These are phyloP conservation scores for Aspergillus luchuensis DNA, from an alignment of 2,329 filamentous ascomycete species.

Conservation along the genomic window DNA sequence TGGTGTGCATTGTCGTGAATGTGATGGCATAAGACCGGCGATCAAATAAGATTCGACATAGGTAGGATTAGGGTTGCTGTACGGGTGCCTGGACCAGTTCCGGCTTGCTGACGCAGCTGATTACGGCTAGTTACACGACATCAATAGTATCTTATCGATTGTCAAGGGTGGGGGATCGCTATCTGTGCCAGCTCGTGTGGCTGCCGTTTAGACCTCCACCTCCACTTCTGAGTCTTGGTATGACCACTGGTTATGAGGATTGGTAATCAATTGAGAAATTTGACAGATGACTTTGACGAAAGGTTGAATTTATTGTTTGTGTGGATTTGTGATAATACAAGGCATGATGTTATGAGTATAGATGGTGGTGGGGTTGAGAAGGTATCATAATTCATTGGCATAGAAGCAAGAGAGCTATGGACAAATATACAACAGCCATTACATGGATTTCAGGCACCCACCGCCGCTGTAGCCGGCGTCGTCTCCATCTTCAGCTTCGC, in stretches of 20 bases:
- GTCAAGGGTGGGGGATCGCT: conserved; percentile 8
- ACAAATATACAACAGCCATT: not conserved
- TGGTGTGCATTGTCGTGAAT: not conserved
- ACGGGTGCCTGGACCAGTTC: not conserved
- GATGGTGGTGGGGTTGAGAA: not conserved
- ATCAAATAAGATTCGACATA: not conserved
- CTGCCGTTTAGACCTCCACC: not conserved
- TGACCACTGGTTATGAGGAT: not conserved
- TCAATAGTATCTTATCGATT: not conserved
- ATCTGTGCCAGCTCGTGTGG: not conserved
- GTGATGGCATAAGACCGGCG: not conserved
- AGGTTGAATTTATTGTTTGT: too few species aligned
- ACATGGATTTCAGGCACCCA: conserved; percentile 18
- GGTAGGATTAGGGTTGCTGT: not conserved
- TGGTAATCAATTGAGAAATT: not conserved
- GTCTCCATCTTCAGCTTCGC: conserved; percentile 8
- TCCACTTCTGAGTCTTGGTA: not conserved
- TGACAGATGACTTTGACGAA: too few species aligned
- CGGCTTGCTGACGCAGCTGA: not conserved
- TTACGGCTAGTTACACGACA: too few species aligned
- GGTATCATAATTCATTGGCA: not conserved
- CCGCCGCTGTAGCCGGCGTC: conserved; percentile 11
- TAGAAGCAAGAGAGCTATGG: not conserved
- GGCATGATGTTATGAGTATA: not conserved
- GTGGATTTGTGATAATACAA: not conserved